Evolutionary conservation across 805 yeast species (phyloP).

Genomic region (Saturnispora kantuleensis): DNA sequence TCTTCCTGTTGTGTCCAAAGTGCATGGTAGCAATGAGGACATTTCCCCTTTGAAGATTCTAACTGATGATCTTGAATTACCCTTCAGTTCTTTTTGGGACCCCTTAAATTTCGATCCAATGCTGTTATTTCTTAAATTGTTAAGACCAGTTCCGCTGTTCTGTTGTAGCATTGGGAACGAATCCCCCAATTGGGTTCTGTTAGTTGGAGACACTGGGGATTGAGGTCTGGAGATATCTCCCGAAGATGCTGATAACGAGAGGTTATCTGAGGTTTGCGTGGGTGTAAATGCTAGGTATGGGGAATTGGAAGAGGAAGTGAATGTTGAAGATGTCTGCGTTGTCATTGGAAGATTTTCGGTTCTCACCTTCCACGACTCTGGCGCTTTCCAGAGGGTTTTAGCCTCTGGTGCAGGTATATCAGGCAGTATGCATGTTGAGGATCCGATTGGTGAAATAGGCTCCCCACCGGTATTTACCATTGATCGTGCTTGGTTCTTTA

Average conservation of each 20-base stretch:
- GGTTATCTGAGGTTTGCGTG: background rate
- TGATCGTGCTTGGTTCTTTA: background rate
- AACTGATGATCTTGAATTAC: constrained; percentile 30
- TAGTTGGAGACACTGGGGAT: constrained; percentile 4
- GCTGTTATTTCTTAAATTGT: background rate
- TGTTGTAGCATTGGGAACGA: too few species aligned
- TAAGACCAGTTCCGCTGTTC: too few species aligned
- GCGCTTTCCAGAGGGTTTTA: constrained; percentile 38
- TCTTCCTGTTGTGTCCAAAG: constrained; percentile 65
- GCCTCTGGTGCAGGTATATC: constrained; percentile 2
- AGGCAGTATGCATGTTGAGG: constrained; percentile 16
- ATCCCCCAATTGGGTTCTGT: background rate
- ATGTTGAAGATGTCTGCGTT: background rate
- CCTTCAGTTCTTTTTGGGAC: constrained; percentile 18
- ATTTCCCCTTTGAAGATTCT: constrained; percentile 79
- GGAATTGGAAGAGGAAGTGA: constrained; percentile 4
- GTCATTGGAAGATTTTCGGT: constrained; percentile 12
- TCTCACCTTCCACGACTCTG: constrained; percentile 55
- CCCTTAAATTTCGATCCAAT: background rate
- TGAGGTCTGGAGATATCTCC: constrained; percentile 8
- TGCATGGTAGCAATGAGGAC: constrained; percentile 68
- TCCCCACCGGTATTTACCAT: constrained; percentile 13
- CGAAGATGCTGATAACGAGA: background rate
- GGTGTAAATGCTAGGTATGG: constrained; percentile 14
- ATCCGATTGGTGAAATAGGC: constrained; percentile 13